Evolutionary conservation across 1,139 yeast species (phyloP), one percentile per base, ranked within the genome.

Genomic region (Suhomyces maxii): DNA sequence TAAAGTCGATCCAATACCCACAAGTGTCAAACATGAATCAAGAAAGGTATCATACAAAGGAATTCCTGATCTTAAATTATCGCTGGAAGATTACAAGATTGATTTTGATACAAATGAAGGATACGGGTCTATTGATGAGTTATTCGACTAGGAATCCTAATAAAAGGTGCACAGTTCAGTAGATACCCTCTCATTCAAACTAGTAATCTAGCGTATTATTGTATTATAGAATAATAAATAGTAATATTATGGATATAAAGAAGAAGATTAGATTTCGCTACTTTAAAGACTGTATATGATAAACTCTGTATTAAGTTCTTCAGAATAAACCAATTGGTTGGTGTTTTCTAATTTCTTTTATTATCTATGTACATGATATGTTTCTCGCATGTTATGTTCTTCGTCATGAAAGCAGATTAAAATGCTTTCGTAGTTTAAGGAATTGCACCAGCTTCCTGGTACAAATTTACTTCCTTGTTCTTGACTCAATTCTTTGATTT

Each of bases 91-190:
- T 37, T 44, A 42, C 25, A 39, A 45, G 30, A 45, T 49, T 30
- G 37, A 42, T 14, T 31, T 42, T 26, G 48, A 41, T 8, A 26
- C 46, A 4, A 36, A 42, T 45, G 49, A 39, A 18, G 64, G 60
- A 4, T 53, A 60, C 39, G 57, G 56, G 13, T 60, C 66, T 6
- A 56, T 61, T 4, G 65, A 60, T 31, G 65, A 61, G 48, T 44
- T 60, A 34, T 61, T 61, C 38, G 44, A 53, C 7, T 51, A 34
- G 31, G 32, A 26, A 12, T 5, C n/a, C 7, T 7, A 28, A 9
- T 9, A 28, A 28, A 18, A 18, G 23, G 6, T 6, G 23, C 3
- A 18, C 6, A 4, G 4, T 18, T 18, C 3, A 18, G 23, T 18
- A 18, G 23, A 18, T 18, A 18, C 3, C 23, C 23, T n/a, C n/a